Evolutionary conservation across 1,139 yeast species (phyloP), one percentile per base, ranked within the genome.

Genomic region (Pichia terricola): DNA sequence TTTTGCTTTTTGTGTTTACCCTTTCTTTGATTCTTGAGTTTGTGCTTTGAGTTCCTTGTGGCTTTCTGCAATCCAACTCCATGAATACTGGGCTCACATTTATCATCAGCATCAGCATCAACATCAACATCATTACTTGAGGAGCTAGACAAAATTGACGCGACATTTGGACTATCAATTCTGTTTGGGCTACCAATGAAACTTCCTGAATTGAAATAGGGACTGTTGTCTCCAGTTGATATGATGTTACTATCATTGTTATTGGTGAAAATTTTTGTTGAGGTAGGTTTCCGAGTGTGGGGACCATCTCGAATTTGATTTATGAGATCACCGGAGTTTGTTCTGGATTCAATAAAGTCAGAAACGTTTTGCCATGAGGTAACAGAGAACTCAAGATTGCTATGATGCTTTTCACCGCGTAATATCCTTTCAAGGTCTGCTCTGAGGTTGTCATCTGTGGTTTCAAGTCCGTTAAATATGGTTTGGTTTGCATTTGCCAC

Each of bases 341-440:
- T 51, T 3, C 44, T 34, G 30, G 43, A 34, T 26, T 43, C 38
- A 8, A 35, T 11, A 37, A 34, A 28, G 3, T 43, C 30, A 2
- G 46, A 41, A 16, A 46, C 36, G 30, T 44, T 41, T 43, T 57
- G 61, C 62, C 62, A 58, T n/a, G 62, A 58, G n/a, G 62, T 56
- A 9, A 54, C 47, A 3, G 62, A 58, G 41, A 58, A 45, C 30
- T 40, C 43, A 34, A 45, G 7, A 37, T 42, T 44, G 22, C 22
- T 16, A 16, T 16, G 22, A 16, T 16, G 22, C 22, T 16, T 16
- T 16, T 16, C 22, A 16, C 22, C 22, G 22, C 22, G 22, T 16
- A 16, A 16, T 16, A 16, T 16, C 2, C 22, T 16, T 16, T 16
- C 22, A 16, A 16, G 22, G 22, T 16, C 22, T 16, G 22, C 22